Percentiles rank a stretch among this genome's conserved stretches.
phyloP scores from a whole-genome alignment of 208 protist species.

The Trypanosoma scelopori region DNA sequence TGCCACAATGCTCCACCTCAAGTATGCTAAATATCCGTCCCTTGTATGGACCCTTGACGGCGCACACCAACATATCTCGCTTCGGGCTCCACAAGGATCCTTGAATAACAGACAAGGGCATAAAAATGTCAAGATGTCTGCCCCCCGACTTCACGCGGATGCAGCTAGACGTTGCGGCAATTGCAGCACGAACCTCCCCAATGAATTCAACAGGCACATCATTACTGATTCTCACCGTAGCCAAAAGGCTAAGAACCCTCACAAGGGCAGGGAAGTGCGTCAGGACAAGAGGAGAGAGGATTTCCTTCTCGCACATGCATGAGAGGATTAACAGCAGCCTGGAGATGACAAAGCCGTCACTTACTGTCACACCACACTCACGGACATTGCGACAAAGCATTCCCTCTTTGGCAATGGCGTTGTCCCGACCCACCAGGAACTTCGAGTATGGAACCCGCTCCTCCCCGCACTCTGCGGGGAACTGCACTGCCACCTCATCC shows the following conservation, averaged over 20 bases:
- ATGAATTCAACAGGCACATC: slow-evolving; percentile 74
- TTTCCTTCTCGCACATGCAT: slow-evolving; percentile 79
- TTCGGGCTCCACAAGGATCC: slow-evolving; percentile 50
- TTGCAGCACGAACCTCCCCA: slow-evolving; percentile 64
- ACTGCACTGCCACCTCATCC: slow-evolving; percentile 36
- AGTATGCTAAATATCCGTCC: slow-evolving; percentile 29
- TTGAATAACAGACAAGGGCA: slow-evolving; percentile 55
- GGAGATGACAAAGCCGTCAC: slow-evolving; percentile 85
- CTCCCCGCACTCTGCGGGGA: slow-evolving; percentile 36
- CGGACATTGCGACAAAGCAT: slow-evolving; percentile 38
- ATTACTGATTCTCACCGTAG: slow-evolving; percentile 73
- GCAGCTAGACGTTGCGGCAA: slow-evolving; percentile 56
- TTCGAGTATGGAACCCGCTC: slow-evolving; percentile 35
- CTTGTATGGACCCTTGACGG: slow-evolving; percentile 22
- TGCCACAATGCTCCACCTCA: neutral
- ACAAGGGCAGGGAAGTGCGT: slow-evolving; percentile 49
- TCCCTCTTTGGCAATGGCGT: slow-evolving; percentile 58
- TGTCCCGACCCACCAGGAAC: slow-evolving; percentile 53
- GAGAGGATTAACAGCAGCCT: slow-evolving; percentile 81
- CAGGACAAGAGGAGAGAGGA: slow-evolving; percentile 60
- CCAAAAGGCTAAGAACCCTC: slow-evolving; percentile 59
- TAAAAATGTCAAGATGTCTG: slow-evolving; percentile 54
- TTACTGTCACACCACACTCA: slow-evolving; percentile 49
- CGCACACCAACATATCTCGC: slow-evolving; percentile 55
- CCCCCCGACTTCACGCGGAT: slow-evolving; percentile 23